Evolutionary conservation across 352 stramenopile genomes (phyloP).

Genomic region (Pilasporangium apinafurcum): DNA sequence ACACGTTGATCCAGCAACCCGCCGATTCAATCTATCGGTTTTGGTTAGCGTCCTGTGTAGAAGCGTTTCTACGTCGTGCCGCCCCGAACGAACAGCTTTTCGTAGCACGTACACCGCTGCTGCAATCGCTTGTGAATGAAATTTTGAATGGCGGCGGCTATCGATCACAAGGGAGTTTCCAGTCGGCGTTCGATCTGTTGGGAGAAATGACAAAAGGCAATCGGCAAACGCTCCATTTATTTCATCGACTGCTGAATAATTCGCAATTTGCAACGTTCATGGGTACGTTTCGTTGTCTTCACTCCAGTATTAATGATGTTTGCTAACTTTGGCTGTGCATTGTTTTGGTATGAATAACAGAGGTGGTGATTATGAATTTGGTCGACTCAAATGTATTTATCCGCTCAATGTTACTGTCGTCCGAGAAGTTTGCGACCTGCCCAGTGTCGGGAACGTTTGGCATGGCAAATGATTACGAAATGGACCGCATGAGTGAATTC

Average conservation of each 20-base stretch:
- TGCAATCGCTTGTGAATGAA: conserved; percentile 85
- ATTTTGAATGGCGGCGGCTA: conserved; percentile 79
- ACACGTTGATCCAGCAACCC: conserved; percentile 86
- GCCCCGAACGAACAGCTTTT: conserved; percentile 88
- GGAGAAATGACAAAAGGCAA: conserved; percentile 96
- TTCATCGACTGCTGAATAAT: conserved; percentile 84
- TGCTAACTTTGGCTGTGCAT: not conserved
- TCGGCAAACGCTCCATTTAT: conserved; percentile 80
- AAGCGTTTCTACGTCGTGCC: conserved; percentile 91
- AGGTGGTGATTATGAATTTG: conserved; percentile 91
- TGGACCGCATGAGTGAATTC: conserved; percentile 85
- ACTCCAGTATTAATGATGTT: not conserved
- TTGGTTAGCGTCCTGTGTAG: conserved; percentile 94
- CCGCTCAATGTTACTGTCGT: conserved; percentile 85
- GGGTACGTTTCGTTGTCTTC: conserved; percentile 35
- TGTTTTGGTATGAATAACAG: conserved; percentile 20
- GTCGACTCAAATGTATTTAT: conserved; percentile 98
- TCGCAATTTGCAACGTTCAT: conserved; percentile 89
- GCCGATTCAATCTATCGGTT: conserved; percentile 94
- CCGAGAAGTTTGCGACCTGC: conserved; percentile 58
- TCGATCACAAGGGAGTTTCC: conserved; percentile 88
- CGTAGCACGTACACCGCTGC: conserved; percentile 80
- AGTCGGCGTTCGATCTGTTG: conserved; percentile 95
- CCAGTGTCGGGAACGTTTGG: conserved; percentile 27
- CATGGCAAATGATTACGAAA: conserved; percentile 42